Evolutionary conservation across 2,329 filamentous ascomycete species (phyloP), one percentile per base, ranked within the genome.

Genomic region (Pestalotiopsis sp.): DNA sequence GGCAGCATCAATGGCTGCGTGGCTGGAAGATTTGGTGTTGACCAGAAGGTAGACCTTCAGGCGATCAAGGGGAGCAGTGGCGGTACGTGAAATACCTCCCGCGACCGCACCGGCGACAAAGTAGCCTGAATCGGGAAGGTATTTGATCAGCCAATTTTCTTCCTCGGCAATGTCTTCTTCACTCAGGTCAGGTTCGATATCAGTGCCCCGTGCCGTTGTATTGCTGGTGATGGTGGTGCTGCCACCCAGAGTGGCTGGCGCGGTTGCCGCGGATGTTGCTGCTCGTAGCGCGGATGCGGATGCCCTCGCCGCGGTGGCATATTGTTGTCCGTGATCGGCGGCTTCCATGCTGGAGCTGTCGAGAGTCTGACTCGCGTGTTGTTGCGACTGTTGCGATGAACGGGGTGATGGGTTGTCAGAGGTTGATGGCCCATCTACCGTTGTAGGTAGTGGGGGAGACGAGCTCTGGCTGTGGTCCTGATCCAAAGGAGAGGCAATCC

Each of bases 31-130:
- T 72, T 86, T 88, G 68, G 94, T 97, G 81, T 97, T 95, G 66
- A 97, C 95, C 76, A 99, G 96, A 66, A 99, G 89, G 80, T 97
- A 98, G 73, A 99, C 96, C 84, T 98, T 98, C 69, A 99, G 86
- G 75, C 96, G 94, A 83, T 99, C 96, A 81, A 99, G 91, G 70
- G 96, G 96, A 70, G 96, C 96, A 74, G 96, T 99, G 72, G 93
- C 92, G 78, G 96, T 98, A 79, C 96, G 92, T 78, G 95, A 98
- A 76, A 98, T 91, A 80, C 94, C 95, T 80, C 96, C 96, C 80
- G 95, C 94, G 79, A 97, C 86, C 81, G 94, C 96, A 86, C 96
- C 96, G 80, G 96, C 96, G 83, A 97, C 83, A 82, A 98, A 99
- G 84, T 98, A 99, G 88, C 96, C 96, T 97, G 92, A 87, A 90